Evolutionary conservation across 108 stramenopile genomes (phyloP), one percentile per base, ranked within the genome.

Genomic region (Nitzschia sp.): DNA sequence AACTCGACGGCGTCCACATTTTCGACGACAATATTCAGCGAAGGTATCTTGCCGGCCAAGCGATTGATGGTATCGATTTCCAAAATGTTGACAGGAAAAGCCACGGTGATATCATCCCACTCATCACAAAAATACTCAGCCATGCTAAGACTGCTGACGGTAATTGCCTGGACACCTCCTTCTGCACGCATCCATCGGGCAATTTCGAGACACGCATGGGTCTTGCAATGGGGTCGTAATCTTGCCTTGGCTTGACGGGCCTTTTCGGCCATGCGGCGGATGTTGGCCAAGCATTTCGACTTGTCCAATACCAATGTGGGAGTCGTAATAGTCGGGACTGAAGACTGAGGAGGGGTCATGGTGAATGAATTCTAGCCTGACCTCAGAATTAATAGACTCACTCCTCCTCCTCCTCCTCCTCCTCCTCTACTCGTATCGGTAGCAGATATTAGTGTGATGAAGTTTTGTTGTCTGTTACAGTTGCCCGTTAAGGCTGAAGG

Each of bases 61-160:
- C 36, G 27, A 48, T 64, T 47, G 46, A 64, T 64, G 11, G 63
- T 64, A 13, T 47, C 63, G 27, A 64, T 50, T 64, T 64, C 63
- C 5, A 64, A 35, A 48, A 64, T 50, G 29, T 64, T 64, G 46
- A 64, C 46, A 16, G 63, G 63, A 48, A 64, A 48, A 3, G 63
- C 63, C 26, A 64, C 63, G 5, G 63, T 64, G 22, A 64, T 64
- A 22, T 64, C 63, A 9, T 50, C 36, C 45, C 45, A 64, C 15
- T 46, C 47, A 48, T 23, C 11, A 27, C 46, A 23, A 64, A 64
- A 64, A 48, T 64, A 64, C 22, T 48, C 30, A 8, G 63, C 63
- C 63, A 64, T 64, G 63, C 46, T 64, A 2, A 64, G 47, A 22
- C 63, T 64, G 13, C 31, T 33, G 26, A 64, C 63, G 28, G 63